phyloP scores from a whole-genome alignment of 345 rosid genomes.

The Rhizophora mangle region DNA sequence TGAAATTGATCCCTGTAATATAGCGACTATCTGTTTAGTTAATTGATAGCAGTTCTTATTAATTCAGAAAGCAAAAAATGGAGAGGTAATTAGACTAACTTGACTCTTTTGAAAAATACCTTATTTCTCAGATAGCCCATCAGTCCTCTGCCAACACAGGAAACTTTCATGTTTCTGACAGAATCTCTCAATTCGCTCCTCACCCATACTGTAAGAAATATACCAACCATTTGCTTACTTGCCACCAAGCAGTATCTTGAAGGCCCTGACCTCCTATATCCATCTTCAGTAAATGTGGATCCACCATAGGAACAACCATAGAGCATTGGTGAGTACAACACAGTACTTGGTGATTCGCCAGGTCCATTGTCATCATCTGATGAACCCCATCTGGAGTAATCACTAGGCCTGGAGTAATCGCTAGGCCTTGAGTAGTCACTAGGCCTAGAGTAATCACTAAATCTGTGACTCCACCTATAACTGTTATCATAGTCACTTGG shows the following conservation, averaged over 20 bases:
- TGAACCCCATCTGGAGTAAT: slow-evolving; percentile 85
- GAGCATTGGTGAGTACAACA: slow-evolving; percentile 65
- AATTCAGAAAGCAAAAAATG: background rate
- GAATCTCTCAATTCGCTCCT: slow-evolving; percentile 80
- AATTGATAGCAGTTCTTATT: slow-evolving; percentile 6
- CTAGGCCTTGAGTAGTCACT: slow-evolving; percentile 85
- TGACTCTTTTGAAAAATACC: slow-evolving; percentile 38
- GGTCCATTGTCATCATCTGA: slow-evolving; percentile 92
- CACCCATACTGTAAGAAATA: slow-evolving; percentile 93
- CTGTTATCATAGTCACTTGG: slow-evolving; percentile 71
- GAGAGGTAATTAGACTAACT: slow-evolving; percentile 10
- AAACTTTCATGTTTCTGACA: slow-evolving; percentile 90
- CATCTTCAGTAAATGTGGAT: slow-evolving; percentile 54
- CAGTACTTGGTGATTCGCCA: slow-evolving; percentile 87
- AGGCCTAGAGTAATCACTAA: slow-evolving; percentile 38
- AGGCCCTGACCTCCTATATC: slow-evolving; percentile 56
- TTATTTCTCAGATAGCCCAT: slow-evolving; percentile 99
- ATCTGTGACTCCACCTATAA: slow-evolving; percentile 43
- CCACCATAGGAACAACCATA: slow-evolving; percentile 43
- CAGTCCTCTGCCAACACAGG: slow-evolving; percentile 95
- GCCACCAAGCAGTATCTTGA: slow-evolving; percentile 87
- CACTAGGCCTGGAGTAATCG: slow-evolving; percentile 88
- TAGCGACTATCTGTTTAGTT: background rate
- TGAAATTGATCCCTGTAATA: slow-evolving; percentile 88
- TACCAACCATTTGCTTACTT: slow-evolving; percentile 97